Evolutionary conservation across 768 basidiomycete genomes (phyloP).

Genomic region (Naematelia encephala): DNA sequence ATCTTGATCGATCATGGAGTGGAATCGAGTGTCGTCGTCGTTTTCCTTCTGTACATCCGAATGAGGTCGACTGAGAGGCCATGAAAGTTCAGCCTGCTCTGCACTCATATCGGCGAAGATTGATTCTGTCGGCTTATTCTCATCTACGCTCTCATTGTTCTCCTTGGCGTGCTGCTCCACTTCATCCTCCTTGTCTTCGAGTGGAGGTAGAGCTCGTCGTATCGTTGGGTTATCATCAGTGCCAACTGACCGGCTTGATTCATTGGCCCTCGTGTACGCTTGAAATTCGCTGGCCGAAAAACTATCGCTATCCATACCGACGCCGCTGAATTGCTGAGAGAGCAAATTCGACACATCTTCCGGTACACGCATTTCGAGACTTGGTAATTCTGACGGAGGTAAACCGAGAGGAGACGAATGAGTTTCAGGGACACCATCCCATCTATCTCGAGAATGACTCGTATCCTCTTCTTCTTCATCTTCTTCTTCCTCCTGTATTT

Average conservation of each 20-base stretch:
- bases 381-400: slow-evolving; percentile 13
- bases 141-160: not conserved
- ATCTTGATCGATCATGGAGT: slow-evolving; percentile 10
- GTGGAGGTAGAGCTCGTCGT: slow-evolving; percentile 23
- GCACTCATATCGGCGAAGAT: slow-evolving; percentile 48
- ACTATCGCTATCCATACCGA: not conserved
- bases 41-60: not conserved
- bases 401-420: slow-evolving; percentile 33
- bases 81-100: slow-evolving; percentile 41
- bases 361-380: slow-evolving; percentile 22
- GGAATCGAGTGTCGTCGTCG: slow-evolving; percentile 24
- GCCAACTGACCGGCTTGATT: slow-evolving; percentile 6
- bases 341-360: slow-evolving; percentile 43
- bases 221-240: slow-evolving; percentile 34
- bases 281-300: not conserved
- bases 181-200: slow-evolving; percentile 10
- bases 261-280: not conserved
- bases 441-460: slow-evolving; percentile 13
- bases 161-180: too few relatives aligned
- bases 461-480: slow-evolving; percentile 9
- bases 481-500: slow-evolving; percentile 11
- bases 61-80: slow-evolving; percentile 26
- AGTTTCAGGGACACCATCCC: slow-evolving; percentile 33
- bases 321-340: slow-evolving; percentile 10
- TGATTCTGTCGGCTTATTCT: slow-evolving; percentile 18